Conservation (phyloP, 2,329 filamentous ascomycete genomes). For the Diatrype stigma region DNA sequence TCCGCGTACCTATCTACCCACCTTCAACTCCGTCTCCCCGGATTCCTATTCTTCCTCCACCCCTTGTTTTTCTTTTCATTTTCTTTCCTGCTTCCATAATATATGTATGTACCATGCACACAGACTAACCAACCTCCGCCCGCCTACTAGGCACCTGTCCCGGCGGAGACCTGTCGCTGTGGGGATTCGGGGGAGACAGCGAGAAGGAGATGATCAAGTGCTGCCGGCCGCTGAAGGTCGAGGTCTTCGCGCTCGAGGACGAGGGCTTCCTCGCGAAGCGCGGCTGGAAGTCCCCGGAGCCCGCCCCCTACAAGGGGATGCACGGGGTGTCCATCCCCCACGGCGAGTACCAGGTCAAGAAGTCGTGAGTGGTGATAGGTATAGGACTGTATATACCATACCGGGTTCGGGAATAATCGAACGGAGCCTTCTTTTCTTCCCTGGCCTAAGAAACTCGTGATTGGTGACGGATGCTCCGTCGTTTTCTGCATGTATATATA, state of each 20-base stretch:
- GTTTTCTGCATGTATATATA: too few relatives aligned
- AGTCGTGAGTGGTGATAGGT: background rate
- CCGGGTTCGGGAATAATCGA: too few relatives aligned
- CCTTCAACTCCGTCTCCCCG: too few relatives aligned
- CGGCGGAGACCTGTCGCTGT: slow-evolving; percentile 75
- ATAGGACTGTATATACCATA: too few relatives aligned
- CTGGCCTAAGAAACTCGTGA: too few relatives aligned
- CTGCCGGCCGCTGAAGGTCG: slow-evolving; percentile 69
- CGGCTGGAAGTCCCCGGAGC: slow-evolving; percentile 60
- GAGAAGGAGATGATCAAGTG: slow-evolving; percentile 65
- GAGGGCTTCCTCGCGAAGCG: slow-evolving; percentile 41
- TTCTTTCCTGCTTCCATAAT: too few relatives aligned
- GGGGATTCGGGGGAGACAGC: slow-evolving; percentile 70
- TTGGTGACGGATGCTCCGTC: too few relatives aligned
- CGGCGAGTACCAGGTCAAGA: slow-evolving; percentile 18
- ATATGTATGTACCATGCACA: too few relatives aligned
- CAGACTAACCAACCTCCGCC: slow-evolving; percentile 49
- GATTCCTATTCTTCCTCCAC: background rate
- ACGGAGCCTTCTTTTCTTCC: too few relatives aligned
- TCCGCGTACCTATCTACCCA: too few relatives aligned
- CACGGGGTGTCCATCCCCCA: slow-evolving; percentile 54
- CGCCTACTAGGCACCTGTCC: slow-evolving; percentile 61
- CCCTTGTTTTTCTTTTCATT: background rate
- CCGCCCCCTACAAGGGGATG: slow-evolving; percentile 58
- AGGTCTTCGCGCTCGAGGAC: slow-evolving; percentile 63